Evolutionary conservation across 345 rosid genomes (phyloP), one percentile per base, ranked within the genome.

Genomic region (Gossypium anomalum): DNA sequence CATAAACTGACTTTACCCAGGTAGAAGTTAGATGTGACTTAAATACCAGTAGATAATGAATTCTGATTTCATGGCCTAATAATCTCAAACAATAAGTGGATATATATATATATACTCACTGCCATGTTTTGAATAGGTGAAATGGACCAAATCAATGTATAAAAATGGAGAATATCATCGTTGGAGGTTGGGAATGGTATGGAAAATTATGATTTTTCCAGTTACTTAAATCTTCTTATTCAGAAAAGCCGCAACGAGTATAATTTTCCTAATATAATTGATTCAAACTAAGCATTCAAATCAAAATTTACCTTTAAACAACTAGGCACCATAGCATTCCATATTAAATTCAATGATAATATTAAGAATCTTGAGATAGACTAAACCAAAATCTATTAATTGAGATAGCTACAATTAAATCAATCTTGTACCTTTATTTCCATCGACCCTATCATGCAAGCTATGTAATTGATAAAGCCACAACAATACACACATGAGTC

Each of bases 11-110:
- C 74, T 79, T 77, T n/a, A 82, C 86, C 92, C 97, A 91, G 76
- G 74, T 76, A 65, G 88, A 86, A 59, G 85, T 89, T 68, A 88
- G 61, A 79, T 74, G 83, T 67, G 88, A 76, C 82, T 89, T 88
- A 27, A 86, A 73, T 72, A 90, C 97, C 20, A 89, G 86, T 16
- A 91, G 83, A 34, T 92, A 87, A 80, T 89, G 87, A 59, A 91
- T 82, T 22, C 82, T 64, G 82, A 73, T 52, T 72, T 76, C 82
- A 62, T 78, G 70, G 65, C 53, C 4, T 1, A 9, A 44, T 29
- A 4, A 29, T 29, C 1, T 29, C 38, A 29, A 29, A 29, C 5
- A 4, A 29, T 29, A 29, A 29, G 38, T 29, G 6, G 38, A 4
- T 29, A 56, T 56, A 19, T 29, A 29, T 29, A 29, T 29, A 29